Percentiles rank a stretch among this genome's conserved stretches.
phyloP scores from a whole-genome alignment of 345 rosid species.

The Gossypium arboreum region DNA sequence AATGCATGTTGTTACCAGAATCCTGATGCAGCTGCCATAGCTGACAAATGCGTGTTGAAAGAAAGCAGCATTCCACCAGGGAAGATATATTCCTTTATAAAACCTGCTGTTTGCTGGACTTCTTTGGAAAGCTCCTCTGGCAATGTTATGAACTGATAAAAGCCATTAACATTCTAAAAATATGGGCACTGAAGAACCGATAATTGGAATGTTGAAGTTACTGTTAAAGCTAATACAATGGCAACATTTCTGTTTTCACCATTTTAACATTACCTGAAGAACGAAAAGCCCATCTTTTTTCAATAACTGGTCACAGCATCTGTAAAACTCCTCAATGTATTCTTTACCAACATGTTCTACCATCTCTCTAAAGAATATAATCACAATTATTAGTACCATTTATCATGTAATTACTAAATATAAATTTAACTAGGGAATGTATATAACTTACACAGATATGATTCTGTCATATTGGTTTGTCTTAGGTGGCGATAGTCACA shows the following conservation, averaged over 20 bases:
- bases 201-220: background rate
- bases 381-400: background rate
- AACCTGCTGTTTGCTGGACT: slow-evolving; percentile 69
- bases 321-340: slow-evolving; percentile 74
- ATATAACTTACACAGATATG: slow-evolving; percentile 50
- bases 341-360: slow-evolving; percentile 87
- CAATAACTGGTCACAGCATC: slow-evolving; percentile 64
- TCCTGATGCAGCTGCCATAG: slow-evolving; percentile 71
- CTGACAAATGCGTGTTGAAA: slow-evolving; percentile 57
- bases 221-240: background rate
- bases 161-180: no score
- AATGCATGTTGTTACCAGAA: slow-evolving; percentile 45
- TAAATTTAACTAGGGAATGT: background rate
- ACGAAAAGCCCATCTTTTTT: slow-evolving; percentile 75
- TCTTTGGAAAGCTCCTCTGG: slow-evolving; percentile 77
- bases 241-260: background rate
- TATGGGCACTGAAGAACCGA: background rate
- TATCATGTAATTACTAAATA: background rate
- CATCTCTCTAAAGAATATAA: slow-evolving; percentile 60
- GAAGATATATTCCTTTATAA: slow-evolving; percentile 86
- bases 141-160: slow-evolving; percentile 63
- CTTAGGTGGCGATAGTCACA: slow-evolving; percentile 79
- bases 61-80: slow-evolving; percentile 93
- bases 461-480: slow-evolving; percentile 63
- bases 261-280: slow-evolving; percentile 53